A percentile compares a stretch with the other conserved stretches of the same genome.
Conservation (phyloP, 306 rosid genomes). For the Canavalia ensiformis region DNA sequence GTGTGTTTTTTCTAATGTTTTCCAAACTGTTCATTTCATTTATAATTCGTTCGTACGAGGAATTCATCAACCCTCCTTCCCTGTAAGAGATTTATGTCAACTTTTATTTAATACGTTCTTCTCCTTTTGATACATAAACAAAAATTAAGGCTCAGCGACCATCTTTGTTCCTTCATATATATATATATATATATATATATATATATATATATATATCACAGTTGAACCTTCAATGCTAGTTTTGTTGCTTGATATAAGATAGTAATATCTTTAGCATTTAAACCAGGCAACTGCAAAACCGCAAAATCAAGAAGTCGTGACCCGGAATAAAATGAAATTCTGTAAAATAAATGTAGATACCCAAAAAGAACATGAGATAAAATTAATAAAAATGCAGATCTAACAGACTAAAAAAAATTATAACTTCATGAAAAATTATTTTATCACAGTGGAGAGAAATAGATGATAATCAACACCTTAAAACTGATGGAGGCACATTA, state of each 20-base stretch:
- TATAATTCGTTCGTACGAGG: slow-evolving; percentile 39
- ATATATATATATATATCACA: background rate
- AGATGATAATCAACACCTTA: slow-evolving; percentile 58
- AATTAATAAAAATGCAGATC: background rate
- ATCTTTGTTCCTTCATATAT: background rate
- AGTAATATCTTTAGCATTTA: slow-evolving; percentile 61
- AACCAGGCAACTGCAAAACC: slow-evolving; percentile 82
- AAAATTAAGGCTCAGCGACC: background rate
- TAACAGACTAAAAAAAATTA: slow-evolving; percentile 12
- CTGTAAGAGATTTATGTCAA: background rate
- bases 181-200: too few relatives aligned
- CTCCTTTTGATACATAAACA: background rate
- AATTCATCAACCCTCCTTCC: slow-evolving; percentile 7
- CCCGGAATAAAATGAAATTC: slow-evolving; percentile 62
- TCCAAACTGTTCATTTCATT: slow-evolving; percentile 23
- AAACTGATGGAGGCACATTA: slow-evolving; percentile 52
- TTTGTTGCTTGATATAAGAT: slow-evolving; percentile 66
- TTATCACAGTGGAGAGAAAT: background rate
- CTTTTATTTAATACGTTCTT: background rate
- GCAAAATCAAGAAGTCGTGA: slow-evolving; percentile 77
- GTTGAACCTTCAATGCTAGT: slow-evolving; percentile 79
- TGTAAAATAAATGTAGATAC: slow-evolving; percentile 23
- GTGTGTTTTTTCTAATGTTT: slow-evolving; percentile 6
- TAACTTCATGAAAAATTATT: background rate
- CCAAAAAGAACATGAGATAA: slow-evolving; percentile 11